Evolutionary conservation across 345 rosid species (phyloP).

Genomic region (Eucalyptus dawsonii): DNA sequence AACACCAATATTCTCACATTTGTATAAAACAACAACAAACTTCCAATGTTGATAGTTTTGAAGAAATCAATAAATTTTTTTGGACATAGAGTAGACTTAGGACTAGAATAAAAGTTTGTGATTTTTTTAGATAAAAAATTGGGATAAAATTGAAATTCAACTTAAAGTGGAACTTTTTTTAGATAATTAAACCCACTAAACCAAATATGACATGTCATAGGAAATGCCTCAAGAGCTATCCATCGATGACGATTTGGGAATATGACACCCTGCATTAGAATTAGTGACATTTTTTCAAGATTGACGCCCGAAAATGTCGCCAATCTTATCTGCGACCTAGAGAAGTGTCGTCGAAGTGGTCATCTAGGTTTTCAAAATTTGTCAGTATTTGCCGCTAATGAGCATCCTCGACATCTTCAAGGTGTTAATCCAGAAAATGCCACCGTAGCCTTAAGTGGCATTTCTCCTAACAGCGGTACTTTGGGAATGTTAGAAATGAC

Average conservation of each 20-base stretch:
- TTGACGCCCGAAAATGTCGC: not conserved
- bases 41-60: not conserved
- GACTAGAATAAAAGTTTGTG: not conserved
- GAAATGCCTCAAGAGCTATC: not conserved
- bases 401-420: not conserved
- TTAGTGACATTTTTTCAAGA: not conserved
- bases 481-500: not conserved
- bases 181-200: not conserved
- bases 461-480: not conserved
- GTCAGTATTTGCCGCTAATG: not conserved
- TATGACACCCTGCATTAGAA: not conserved
- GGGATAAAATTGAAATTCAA: not conserved
- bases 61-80: not conserved
- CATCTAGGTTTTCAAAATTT: not conserved
- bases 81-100: not conserved
- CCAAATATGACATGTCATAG: not conserved
- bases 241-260: not conserved
- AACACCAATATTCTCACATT: not conserved
- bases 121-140: not conserved
- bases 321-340: not conserved
- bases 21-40: not conserved
- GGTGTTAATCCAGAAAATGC: not conserved
- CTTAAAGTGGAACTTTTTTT: not conserved
- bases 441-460: not conserved
- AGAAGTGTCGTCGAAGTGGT: not conserved